phyloP scores from a whole-genome alignment of 2,329 filamentous ascomycete genomes.

The Hymenoscyphus linearis region DNA sequence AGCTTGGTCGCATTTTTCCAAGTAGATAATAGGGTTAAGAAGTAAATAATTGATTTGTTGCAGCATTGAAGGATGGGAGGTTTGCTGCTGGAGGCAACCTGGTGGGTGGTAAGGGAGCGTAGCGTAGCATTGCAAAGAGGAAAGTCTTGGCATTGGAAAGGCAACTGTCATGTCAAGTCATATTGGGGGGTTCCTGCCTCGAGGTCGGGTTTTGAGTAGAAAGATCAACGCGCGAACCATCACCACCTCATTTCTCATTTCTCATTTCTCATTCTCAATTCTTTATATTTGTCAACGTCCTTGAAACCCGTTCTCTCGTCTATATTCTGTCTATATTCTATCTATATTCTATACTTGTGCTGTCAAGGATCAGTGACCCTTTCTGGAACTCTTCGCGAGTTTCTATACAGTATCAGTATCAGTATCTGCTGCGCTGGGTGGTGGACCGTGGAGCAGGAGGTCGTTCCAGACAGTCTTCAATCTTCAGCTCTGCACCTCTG shows the following conservation, averaged over 20 bases:
- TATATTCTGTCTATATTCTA: background rate
- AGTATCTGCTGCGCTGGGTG: no score
- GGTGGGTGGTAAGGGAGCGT: background rate
- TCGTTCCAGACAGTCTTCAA: background rate
- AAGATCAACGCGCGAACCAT: background rate
- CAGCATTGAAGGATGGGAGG: background rate
- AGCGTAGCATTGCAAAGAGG: background rate
- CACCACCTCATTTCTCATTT: no score
- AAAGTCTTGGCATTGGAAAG: background rate
- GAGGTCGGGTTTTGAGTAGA: background rate
- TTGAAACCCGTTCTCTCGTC: background rate
- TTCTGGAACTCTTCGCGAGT: background rate
- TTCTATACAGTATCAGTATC: background rate
- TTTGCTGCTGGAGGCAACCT: background rate
- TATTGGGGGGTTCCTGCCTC: background rate
- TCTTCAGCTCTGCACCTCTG: background rate
- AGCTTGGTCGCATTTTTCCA: background rate
- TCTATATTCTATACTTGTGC: no score
- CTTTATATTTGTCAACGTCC: background rate
- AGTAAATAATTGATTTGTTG: constrained; percentile 4
- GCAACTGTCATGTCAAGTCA: background rate
- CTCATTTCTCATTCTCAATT: background rate
- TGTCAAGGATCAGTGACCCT: background rate
- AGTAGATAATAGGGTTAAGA: constrained; percentile 8
- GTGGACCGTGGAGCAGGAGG: no score